These are phyloP conservation scores for Curvularia sp. DNA, from an alignment of 2,329 filamentous ascomycete genomes.

Conservation along the genomic window DNA sequence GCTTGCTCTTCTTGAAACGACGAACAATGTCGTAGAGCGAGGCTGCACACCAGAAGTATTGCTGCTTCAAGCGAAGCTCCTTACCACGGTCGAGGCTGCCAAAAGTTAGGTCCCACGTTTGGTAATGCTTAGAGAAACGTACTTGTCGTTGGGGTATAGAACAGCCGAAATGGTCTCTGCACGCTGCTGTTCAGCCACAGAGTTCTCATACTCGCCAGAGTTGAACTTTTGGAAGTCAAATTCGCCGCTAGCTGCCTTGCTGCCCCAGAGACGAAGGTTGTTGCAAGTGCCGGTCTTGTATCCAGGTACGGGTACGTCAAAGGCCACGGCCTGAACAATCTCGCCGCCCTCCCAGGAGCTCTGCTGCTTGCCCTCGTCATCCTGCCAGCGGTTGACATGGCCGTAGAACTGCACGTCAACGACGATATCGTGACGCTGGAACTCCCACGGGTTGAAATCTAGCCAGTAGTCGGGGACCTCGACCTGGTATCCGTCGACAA, in stretches of 20 bases:
- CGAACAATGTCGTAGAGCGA: conserved; percentile 96
- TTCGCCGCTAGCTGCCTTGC: conserved; percentile 94
- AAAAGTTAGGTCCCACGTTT: conserved; percentile 19
- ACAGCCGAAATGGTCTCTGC: conserved; percentile 99
- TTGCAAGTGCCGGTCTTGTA: conserved; percentile 91
- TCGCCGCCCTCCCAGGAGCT: conserved; percentile 91
- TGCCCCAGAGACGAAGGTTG: conserved; percentile 96
- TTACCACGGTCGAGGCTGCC: conserved; percentile 82
- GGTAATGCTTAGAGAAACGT: conserved; percentile 11
- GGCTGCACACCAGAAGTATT: conserved; percentile 99
- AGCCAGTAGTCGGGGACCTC: conserved; percentile 99
- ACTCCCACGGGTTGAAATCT: conserved; percentile 99
- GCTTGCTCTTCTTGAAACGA: conserved; percentile 96
- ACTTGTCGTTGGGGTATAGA: conserved; percentile 94
- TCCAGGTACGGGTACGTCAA: conserved; percentile 88
- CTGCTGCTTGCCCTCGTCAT: conserved; percentile 76
- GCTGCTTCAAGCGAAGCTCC: conserved; percentile 96
- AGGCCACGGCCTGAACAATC: conserved; percentile 88
- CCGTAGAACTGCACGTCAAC: conserved; percentile 99
- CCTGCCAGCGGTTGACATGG: conserved; percentile 72
- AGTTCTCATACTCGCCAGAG: conserved; percentile 95
- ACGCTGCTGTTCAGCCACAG: conserved; percentile 95
- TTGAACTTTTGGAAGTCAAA: conserved; percentile 99
- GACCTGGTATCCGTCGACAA: conserved; percentile 96
- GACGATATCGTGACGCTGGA: conserved; percentile 91